Conservation (phyloP, 192 early-diverging fungal genomes). For the Coemansia sp. region DNA sequence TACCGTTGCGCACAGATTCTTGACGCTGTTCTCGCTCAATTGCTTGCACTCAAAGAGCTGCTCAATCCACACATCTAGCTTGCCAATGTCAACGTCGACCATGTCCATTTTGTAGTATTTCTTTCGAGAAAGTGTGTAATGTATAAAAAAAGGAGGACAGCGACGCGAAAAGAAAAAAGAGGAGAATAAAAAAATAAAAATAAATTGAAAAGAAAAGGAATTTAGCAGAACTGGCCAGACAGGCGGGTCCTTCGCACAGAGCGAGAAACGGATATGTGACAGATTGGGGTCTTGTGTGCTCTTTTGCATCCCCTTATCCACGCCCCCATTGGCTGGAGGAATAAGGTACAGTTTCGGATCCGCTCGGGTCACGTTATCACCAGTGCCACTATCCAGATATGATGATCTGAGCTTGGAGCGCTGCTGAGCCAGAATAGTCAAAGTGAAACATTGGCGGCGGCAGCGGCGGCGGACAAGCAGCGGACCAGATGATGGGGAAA, state of each 20-base stretch:
- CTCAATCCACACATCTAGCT: slow-evolving; percentile 92
- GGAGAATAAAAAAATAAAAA: slow-evolving; percentile 5
- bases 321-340: slow-evolving; percentile 5
- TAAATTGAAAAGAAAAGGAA: slow-evolving; percentile 2
- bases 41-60: slow-evolving; percentile 93
- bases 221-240: background rate
- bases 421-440: background rate
- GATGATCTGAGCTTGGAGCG: background rate
- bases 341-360: background rate
- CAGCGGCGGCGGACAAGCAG: background rate
- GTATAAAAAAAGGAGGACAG: slow-evolving; percentile 1
- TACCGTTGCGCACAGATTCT: slow-evolving; percentile 97
- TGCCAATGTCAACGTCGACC: slow-evolving; percentile 69
- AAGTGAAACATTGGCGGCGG: too few relatives aligned
- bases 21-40: slow-evolving; percentile 90
- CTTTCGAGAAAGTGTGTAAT: background rate
- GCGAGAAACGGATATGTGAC: background rate
- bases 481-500: background rate
- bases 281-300: background rate
- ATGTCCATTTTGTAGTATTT: slow-evolving; percentile 38
- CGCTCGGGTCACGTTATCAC: background rate
- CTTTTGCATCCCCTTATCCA: slow-evolving; percentile 10
- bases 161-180: slow-evolving; percentile 5
- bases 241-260: background rate
- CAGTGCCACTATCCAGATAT: background rate